phyloP scores from a whole-genome alignment of 768 basidiomycete species.

The Lentinula lateritia region DNA sequence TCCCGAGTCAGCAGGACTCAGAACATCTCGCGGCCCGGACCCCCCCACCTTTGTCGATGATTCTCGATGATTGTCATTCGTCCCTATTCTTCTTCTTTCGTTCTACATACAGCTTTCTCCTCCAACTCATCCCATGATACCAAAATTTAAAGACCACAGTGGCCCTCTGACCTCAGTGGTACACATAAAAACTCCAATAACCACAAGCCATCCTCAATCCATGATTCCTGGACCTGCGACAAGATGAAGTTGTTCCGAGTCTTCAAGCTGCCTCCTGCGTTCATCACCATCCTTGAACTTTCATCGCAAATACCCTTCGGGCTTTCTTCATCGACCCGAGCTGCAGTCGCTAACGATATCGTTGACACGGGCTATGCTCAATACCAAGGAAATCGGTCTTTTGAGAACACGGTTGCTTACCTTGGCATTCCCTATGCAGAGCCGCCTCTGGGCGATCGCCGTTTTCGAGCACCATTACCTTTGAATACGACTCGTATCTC shows the following conservation, averaged over 20 bases:
- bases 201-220: no score
- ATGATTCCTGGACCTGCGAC: background rate
- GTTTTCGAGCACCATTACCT: conserved; percentile 49
- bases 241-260: background rate
- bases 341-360: conserved; percentile 16
- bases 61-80: no score
- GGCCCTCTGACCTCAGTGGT: background rate
- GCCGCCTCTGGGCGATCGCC: conserved; percentile 45
- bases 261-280: background rate
- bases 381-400: conserved; percentile 49
- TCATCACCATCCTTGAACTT: background rate
- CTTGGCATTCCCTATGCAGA: conserved; percentile 58
- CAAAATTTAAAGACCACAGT: no score
- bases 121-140: no score
- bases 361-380: conserved; percentile 56
- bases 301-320: background rate
- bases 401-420: conserved; percentile 49
- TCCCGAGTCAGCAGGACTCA: no score
- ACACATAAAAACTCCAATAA: background rate
- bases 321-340: background rate
- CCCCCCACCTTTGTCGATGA: no score
- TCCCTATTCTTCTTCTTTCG: no score
- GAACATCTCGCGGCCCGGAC: no score
- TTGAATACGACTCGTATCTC: conserved; percentile 43
- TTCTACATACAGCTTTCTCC: no score